Evolutionary conservation across 441 rosid genomes (phyloP).

Genomic region (Bocquillonia castaneifolia): DNA sequence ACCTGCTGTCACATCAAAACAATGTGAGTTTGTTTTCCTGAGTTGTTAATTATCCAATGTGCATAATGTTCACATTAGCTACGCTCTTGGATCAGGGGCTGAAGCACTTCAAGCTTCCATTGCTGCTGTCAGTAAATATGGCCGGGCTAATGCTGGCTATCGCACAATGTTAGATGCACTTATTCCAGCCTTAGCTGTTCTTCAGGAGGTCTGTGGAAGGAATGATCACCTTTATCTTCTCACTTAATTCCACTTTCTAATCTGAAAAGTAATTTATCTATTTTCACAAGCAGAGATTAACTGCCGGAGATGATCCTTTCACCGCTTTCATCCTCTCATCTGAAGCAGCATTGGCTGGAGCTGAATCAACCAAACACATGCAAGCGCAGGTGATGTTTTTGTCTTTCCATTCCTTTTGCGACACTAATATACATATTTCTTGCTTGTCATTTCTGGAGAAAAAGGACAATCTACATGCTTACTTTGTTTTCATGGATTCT

Average conservation of each 20-base stretch:
- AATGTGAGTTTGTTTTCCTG: constrained; percentile 52
- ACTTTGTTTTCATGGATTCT: not conserved
- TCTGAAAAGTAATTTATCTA: constrained; percentile 18
- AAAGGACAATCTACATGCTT: not conserved
- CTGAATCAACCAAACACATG: constrained; percentile 85
- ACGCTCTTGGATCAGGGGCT: constrained; percentile 58
- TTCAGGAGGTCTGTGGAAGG: constrained; percentile 55
- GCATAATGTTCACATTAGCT: constrained; percentile 9
- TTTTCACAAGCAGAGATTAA: constrained; percentile 50
- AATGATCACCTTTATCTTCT: not conserved
- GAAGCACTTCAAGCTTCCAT: constrained; percentile 82
- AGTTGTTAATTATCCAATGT: constrained; percentile 10
- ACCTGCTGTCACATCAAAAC: constrained; percentile 54
- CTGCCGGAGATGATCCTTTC: constrained; percentile 62
- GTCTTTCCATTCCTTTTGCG: not conserved
- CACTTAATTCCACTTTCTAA: constrained; percentile 1
- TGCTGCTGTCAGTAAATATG: constrained; percentile 79
- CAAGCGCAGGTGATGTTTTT: constrained; percentile 65
- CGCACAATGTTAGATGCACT: constrained; percentile 91
- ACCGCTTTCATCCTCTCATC: constrained; percentile 73
- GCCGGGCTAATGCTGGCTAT: constrained; percentile 87
- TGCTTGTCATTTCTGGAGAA: not conserved
- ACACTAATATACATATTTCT: not conserved
- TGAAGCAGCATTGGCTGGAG: constrained; percentile 82
- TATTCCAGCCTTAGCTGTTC: constrained; percentile 81